These are phyloP conservation scores for Sporothrix protearum DNA, from an alignment of 2,329 filamentous ascomycete species.

Conservation along the genomic window DNA sequence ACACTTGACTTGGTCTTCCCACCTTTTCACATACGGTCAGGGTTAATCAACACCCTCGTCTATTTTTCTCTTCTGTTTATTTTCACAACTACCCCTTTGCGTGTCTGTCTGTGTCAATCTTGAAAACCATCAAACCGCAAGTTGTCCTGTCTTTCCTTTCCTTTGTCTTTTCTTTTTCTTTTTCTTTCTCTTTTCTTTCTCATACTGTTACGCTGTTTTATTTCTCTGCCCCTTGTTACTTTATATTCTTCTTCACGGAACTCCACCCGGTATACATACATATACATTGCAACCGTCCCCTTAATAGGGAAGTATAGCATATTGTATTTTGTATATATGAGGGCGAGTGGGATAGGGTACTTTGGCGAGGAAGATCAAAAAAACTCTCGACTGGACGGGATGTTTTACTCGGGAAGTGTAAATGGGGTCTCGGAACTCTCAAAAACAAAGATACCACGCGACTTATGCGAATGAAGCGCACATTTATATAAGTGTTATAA, in stretches of 20 bases:
- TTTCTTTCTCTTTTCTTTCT: background rate
- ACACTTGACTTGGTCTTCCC: background rate
- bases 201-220: background rate
- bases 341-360: background rate
- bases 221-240: too few relatives aligned
- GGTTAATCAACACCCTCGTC: background rate
- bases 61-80: background rate
- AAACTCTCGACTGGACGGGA: background rate
- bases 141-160: background rate
- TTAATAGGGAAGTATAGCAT: background rate
- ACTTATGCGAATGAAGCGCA: constrained; percentile 11
- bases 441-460: constrained; percentile 18
- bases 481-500: background rate
- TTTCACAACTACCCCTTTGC: background rate
- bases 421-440: background rate
- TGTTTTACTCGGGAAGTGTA: background rate
- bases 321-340: constrained; percentile 12
- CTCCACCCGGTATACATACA: background rate
- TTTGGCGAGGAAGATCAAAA: background rate
- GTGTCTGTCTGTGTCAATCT: background rate
- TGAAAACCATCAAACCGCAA: background rate
- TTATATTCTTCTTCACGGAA: constrained; percentile 2
- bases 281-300: background rate
- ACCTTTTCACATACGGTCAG: background rate
- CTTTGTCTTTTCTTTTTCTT: background rate